Evolutionary conservation across 768 basidiomycete species (phyloP), one percentile per base, ranked within the genome.

Genomic region (Psilocybe cyanescens): DNA sequence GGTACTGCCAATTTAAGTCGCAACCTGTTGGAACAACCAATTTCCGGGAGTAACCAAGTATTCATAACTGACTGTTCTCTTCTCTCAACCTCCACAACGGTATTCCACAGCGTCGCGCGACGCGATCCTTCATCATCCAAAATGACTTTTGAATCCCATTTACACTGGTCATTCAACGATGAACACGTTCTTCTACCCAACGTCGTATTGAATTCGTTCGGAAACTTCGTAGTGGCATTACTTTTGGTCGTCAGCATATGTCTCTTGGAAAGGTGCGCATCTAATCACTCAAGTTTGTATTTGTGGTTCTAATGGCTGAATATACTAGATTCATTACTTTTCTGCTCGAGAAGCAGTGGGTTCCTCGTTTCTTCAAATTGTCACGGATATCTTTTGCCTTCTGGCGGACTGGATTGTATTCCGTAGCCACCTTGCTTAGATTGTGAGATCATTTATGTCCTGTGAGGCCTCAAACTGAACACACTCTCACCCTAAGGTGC

Each of bases 361-460:
- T 65, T 8, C 86, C 86, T n/a, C 71, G 60, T 8, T 67, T 68
- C 39, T 67, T 78, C 11, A 73, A 74, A 35, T 74, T 74, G 41
- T 81, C 84, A 24, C 79, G 82, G 30, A 65, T 81, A 59, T 74
- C 73, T 41, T 74, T 72, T 24, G 84, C 85, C 16, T 62, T 82
- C 4, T 89, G 87, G 87, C 78, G 81, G 55, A 72, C 86, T 4
- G 66, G 67, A 11, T 57, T 89, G 44, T 90, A 88, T 69, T 84
- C 84, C 75, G 51, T 82, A 14, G 81, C 81, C n/a, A 86, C 84
- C 0, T 75, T 85, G 52, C 71, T 87, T 29, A 77, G 90, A 77
- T 71, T 92, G 90, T 91, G 69, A 71, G 88, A 24, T 16, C 16
- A 5, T 11, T 41, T 55, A 30, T 37, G n/a, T 11, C 16, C 35